Conservation (phyloP, 2,329 filamentous ascomycete genomes). For the Amauroascus niger region DNA sequence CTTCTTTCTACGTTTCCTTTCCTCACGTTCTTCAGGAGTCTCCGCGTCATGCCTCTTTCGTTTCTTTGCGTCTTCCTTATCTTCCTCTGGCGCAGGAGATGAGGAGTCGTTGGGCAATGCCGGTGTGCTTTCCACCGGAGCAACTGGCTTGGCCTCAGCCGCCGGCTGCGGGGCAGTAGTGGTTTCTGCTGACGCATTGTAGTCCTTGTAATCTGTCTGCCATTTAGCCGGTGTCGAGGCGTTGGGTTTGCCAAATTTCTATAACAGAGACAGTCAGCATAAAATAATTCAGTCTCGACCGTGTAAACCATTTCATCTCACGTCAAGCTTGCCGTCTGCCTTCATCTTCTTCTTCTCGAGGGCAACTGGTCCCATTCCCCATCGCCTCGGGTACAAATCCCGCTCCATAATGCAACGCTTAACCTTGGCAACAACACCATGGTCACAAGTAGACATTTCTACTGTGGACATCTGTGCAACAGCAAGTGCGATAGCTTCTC, state of each 20-base stretch:
- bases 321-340: conserved; percentile 90
- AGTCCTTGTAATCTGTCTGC: conserved; percentile 89
- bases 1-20: conserved; percentile 57
- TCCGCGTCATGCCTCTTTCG: conserved; percentile 49
- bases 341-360: conserved; percentile 99
- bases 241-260: conserved; percentile 87
- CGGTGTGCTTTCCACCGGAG: conserved; percentile 27
- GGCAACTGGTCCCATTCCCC: conserved; percentile 89
- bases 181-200: conserved; percentile 42
- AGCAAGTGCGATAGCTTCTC: conserved; percentile 91
- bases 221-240: conserved; percentile 89
- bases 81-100: conserved; percentile 28
- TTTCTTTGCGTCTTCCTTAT: conserved; percentile 43
- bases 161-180: conserved; percentile 37
- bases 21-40: conserved; percentile 43
- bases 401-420: conserved; percentile 99
- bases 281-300: background rate
- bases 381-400: conserved; percentile 90
- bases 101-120: conserved; percentile 24
- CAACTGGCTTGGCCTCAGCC: conserved; percentile 35
- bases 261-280: conserved; percentile 26
- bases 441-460: conserved; percentile 92
- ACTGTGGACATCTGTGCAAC: conserved; percentile 98
- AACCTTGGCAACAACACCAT: conserved; percentile 95
- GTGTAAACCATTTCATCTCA: conserved; percentile 28